Conservation (phyloP, 2,329 filamentous ascomycete genomes). For the Ophioceras dolichostomum region DNA sequence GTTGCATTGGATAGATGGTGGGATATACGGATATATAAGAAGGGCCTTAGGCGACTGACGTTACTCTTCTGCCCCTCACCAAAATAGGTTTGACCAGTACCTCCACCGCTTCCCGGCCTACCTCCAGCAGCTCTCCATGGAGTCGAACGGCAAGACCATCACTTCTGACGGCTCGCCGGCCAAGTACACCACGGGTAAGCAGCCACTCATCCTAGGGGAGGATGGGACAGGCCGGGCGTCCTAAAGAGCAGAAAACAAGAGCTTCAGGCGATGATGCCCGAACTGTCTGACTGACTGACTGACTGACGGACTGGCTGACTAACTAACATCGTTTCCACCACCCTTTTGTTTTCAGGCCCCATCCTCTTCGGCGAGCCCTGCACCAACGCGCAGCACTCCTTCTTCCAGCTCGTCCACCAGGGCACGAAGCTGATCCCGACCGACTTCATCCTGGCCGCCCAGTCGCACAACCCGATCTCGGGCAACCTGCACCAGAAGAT, state of each 20-base stretch:
- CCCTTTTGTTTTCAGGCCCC: conserved; percentile 39
- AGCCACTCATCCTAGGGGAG: neutral
- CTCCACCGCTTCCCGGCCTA: conserved; percentile 98
- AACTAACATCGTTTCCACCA: too few species aligned
- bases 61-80: conserved; percentile 5
- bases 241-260: neutral
- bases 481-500: conserved; percentile 93
- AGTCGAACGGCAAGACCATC: conserved; percentile 97
- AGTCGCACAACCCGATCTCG: conserved; percentile 93
- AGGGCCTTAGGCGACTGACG: neutral
- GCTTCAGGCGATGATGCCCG: too few species aligned
- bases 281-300: too few species aligned
- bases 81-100: conserved; percentile 86
- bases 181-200: conserved; percentile 79
- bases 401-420: conserved; percentile 99
- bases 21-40: neutral
- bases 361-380: conserved; percentile 97
- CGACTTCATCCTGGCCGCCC: conserved; percentile 92
- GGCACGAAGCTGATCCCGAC: conserved; percentile 97
- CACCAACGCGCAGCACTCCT: conserved; percentile 98
- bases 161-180: conserved; percentile 80
- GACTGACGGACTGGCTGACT: too few species aligned
- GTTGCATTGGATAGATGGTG: conserved; percentile 1
- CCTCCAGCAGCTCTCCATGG: conserved; percentile 98
- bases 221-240: neutral